phyloP scores from a whole-genome alignment of 495 filamentous ascomycete species.

The Cercophora scortea region DNA sequence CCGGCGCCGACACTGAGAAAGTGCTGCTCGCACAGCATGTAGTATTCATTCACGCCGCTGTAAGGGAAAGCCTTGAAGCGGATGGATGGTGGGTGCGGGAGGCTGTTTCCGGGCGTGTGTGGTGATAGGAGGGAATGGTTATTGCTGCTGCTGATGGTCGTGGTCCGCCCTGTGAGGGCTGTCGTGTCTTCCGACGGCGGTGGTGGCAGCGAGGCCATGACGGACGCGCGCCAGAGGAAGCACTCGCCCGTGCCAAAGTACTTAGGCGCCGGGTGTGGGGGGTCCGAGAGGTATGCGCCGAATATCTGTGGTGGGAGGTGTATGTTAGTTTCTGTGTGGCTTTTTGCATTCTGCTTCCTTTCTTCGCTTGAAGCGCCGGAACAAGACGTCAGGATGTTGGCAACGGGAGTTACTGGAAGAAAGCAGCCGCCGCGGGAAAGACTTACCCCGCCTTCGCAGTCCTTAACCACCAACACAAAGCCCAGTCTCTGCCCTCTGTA shows the following conservation, averaged over 20 bases:
- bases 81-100: conserved; percentile 40
- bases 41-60: conserved; percentile 90
- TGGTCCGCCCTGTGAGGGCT: conserved; percentile 56
- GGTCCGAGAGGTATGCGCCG: conserved; percentile 88
- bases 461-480: conserved; percentile 80
- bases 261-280: conserved; percentile 67
- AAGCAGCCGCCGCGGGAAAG: not conserved
- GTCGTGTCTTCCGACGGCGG: conserved; percentile 71
- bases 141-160: conserved; percentile 40
- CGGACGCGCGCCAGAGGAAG: conserved; percentile 86
- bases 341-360: not conserved
- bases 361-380: not conserved
- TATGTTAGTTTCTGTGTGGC: not conserved
- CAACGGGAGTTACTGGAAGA: not conserved
- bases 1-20: conserved; percentile 80
- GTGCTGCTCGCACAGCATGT: conserved; percentile 84
- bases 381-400: not conserved
- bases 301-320: conserved; percentile 52
- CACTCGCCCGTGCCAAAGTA: conserved; percentile 97
- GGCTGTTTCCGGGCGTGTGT: not conserved
- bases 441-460: conserved; percentile 64
- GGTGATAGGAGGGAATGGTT: not conserved
- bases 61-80: conserved; percentile 97
- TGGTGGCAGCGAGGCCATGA: conserved; percentile 55
- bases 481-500: conserved; percentile 64